Percentiles rank a stretch among this genome's conserved stretches.
phyloP scores from a whole-genome alignment of 139 green algal genomes.

The Pseudopediastrum boryanum region DNA sequence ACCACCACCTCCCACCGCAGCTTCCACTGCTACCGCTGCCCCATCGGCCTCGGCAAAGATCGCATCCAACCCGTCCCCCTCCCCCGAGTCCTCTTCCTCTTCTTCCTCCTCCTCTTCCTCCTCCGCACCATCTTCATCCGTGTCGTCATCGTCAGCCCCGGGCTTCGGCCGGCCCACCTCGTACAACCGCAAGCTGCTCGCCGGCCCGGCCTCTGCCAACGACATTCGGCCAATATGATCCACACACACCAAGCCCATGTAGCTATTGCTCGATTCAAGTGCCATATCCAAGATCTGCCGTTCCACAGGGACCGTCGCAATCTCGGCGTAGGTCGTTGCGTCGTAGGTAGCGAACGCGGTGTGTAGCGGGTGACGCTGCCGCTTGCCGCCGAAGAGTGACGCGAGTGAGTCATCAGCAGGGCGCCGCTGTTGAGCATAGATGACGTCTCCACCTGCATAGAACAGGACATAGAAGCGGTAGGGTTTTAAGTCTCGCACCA shows the following conservation, averaged over 20 bases:
- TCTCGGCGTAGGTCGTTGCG: slow-evolving; percentile 68
- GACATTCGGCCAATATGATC: slow-evolving; percentile 47
- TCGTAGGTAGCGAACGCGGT: slow-evolving; percentile 74
- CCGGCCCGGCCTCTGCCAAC: slow-evolving; percentile 24
- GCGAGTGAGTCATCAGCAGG: slow-evolving; percentile 40
- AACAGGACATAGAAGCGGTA: background rate
- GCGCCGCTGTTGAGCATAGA: slow-evolving; percentile 46
- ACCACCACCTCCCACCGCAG: background rate
- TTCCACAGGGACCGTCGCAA: slow-evolving; percentile 68
- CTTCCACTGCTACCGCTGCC: background rate
- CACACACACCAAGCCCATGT: slow-evolving; percentile 63
- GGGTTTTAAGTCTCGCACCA: background rate
- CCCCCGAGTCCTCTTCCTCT: slow-evolving; percentile 39
- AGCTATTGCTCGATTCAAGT: slow-evolving; percentile 62
- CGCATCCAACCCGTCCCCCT: slow-evolving; percentile 32
- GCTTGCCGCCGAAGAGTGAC: slow-evolving; percentile 40
- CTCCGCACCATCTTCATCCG: slow-evolving; percentile 42
- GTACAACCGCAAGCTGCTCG: slow-evolving; percentile 50
- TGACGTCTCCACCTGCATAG: slow-evolving; percentile 39
- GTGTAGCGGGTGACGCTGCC: slow-evolving; percentile 63
- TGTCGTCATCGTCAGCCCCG: slow-evolving; percentile 34
- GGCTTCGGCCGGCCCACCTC: slow-evolving; percentile 57
- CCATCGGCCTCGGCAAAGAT: background rate
- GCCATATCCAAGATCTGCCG: slow-evolving; percentile 68
- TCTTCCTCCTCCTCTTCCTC: slow-evolving; percentile 46